phyloP scores from a whole-genome alignment of 345 rosid species.

The Brassica carinata region DNA sequence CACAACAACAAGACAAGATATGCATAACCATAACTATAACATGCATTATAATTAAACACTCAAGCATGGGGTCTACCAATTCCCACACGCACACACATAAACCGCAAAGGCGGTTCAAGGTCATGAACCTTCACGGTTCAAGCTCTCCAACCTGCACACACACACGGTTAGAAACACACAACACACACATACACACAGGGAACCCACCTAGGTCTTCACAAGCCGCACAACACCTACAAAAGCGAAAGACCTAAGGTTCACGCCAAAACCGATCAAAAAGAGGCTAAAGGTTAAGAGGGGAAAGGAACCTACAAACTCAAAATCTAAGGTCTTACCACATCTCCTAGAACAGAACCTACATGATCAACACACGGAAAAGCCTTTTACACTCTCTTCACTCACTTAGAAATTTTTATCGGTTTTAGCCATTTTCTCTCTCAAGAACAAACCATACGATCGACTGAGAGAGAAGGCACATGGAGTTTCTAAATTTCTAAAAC shows the following conservation, averaged over 20 bases:
- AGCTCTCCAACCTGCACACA: neutral
- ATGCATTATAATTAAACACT: too few relatives aligned
- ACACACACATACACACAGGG: neutral
- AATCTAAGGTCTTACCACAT: neutral
- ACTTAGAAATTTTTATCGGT: neutral
- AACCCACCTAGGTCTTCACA: neutral
- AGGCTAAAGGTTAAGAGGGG: neutral
- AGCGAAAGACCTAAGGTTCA: neutral
- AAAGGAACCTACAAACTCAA: neutral
- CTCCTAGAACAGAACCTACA: neutral
- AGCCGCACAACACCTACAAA: neutral
- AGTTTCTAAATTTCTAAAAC: too few relatives aligned
- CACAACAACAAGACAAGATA: too few relatives aligned
- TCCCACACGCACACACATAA: neutral
- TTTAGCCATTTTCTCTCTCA: neutral
- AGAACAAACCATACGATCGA: too few relatives aligned
- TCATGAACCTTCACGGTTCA: neutral
- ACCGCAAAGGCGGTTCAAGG: neutral
- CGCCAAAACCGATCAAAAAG: neutral
- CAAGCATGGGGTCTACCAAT: too few relatives aligned
- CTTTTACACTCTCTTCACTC: neutral
- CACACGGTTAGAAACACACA: neutral
- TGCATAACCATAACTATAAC: too few relatives aligned
- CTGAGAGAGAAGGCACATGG: neutral
- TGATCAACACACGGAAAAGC: neutral